Evolutionary conservation across 345 rosid species (phyloP), one percentile per base, ranked within the genome.

Genomic region (Corchorus olitorius): DNA sequence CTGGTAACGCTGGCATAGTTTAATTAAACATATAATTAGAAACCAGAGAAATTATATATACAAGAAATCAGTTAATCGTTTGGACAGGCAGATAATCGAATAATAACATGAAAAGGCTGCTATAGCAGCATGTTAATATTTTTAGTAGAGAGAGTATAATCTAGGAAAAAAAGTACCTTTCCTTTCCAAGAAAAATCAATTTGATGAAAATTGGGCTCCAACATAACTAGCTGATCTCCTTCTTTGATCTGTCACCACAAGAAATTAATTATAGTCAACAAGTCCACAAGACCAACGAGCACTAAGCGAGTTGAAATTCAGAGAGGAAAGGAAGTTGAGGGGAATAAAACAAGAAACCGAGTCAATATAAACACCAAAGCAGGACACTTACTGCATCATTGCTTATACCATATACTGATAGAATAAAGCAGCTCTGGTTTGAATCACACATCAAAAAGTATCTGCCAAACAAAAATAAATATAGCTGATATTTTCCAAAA

Each of bases 361-460:
- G 60, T 5, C 20, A 20, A 54, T 33, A 56, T 10, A 49, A 69
- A 20, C 27, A 19, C 6, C 6, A 20, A 65, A 68, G 75, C 73
- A 78, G 72, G 74, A 60, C 13, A n/a, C 86, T 82, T 86, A 88
- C 94, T 75, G 84, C 85, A 48, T 87, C 89, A 73, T 76, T 72
- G 56, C 55, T 81, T 65, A 84, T 70, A n/a, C 91, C 84, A 70
- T 90, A 88, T n/a, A 90, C 88, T 0, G 94, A 83, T 27, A 90
- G 88, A 79, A 89, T 85, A 80, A 89, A 86, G 81, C 85, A 85
- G 16, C 66, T 75, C 69, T 89, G 93, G 65, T 84, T 85, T 70
- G 93, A 80, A 85, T 91, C 93, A 72, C 91, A 91, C 65, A 84
- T 83, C 85, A 91, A 74, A 83, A 76, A 88, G 79, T 88, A 91